phyloP scores from a whole-genome alignment of 139 green algal genomes.

The Tetraselmis chui region DNA sequence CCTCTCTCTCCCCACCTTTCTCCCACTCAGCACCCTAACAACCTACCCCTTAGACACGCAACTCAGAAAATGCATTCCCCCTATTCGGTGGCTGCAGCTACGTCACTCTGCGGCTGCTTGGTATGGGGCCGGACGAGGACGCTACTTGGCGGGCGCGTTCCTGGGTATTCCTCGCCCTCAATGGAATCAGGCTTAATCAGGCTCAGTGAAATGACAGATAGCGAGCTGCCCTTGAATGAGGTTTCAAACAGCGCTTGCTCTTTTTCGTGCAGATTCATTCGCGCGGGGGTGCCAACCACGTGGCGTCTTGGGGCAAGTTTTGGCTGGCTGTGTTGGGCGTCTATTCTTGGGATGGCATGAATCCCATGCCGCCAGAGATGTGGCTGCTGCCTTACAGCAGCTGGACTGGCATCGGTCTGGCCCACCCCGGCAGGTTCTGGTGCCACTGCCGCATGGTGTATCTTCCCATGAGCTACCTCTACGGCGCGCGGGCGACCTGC shows the following conservation, averaged over 20 bases:
- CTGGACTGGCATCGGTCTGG: constrained; percentile 69
- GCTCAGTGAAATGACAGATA: no score
- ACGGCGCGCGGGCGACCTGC: constrained; percentile 67
- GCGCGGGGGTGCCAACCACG: constrained; percentile 69
- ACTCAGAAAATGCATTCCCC: not conserved
- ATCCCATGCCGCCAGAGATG: constrained; percentile 92
- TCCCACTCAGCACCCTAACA: constrained; percentile 3
- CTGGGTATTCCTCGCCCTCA: constrained; percentile 71
- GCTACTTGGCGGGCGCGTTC: constrained; percentile 30
- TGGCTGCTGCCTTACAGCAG: constrained; percentile 90
- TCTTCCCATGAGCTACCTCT: constrained; percentile 97
- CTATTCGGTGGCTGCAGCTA: constrained; percentile 40
- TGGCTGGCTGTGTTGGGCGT: constrained; percentile 92
- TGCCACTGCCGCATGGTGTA: constrained; percentile 99
- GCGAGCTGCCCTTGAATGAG: no score
- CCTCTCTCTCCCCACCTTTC: not conserved
- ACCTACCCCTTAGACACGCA: not conserved
- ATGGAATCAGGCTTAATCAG: no score
- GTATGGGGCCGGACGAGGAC: constrained; percentile 43
- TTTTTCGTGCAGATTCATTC: constrained; percentile 79
- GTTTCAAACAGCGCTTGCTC: no score
- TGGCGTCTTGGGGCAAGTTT: constrained; percentile 98
- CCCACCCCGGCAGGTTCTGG: constrained; percentile 93
- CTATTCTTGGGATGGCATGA: constrained; percentile 88
- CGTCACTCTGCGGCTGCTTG: constrained; percentile 67